phyloP scores from a whole-genome alignment of 768 basidiomycete genomes.

The Podaxis sp. region DNA sequence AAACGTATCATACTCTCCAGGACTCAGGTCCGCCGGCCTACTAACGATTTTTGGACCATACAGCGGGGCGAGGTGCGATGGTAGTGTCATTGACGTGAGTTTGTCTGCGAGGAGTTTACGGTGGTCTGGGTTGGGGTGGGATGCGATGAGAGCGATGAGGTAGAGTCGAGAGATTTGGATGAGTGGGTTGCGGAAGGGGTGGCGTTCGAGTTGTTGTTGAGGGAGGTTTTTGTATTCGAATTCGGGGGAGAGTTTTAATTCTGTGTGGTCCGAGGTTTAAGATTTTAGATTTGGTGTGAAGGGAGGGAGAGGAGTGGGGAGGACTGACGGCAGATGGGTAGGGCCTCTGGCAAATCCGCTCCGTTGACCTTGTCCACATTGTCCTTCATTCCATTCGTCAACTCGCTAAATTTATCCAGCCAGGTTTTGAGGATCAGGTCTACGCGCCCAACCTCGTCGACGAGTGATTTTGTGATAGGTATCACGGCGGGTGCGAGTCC shows the following conservation, averaged over 20 bases:
- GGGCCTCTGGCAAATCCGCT: conserved; percentile 4
- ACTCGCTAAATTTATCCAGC: conserved; percentile 1
- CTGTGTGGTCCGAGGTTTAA: not conserved
- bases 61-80: conserved; percentile 1
- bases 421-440: conserved; percentile 7
- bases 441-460: conserved; percentile 1
- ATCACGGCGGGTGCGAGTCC: conserved; percentile 3
- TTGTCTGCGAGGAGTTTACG: conserved; percentile 6
- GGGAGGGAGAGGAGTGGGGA: not conserved
- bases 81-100: not conserved
- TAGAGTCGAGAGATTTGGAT: conserved; percentile 8
- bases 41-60: conserved; percentile 7
- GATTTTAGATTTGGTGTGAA: not conserved
- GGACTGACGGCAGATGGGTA: conserved; percentile 9
- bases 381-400: conserved; percentile 3
- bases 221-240: conserved; percentile 5
- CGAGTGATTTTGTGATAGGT: conserved; percentile 7
- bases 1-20: conserved; percentile 9
- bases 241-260: not conserved
- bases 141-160: conserved; percentile 6
- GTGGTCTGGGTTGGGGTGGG: conserved; percentile 7
- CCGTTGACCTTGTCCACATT: conserved; percentile 6
- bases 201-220: conserved; percentile 5
- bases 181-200: conserved; percentile 4
- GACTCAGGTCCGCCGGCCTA: conserved; percentile 3